Evolutionary conservation across 164 flowering plant genomes (phyloP).

Genomic region (Aristolochia fimbriata): DNA sequence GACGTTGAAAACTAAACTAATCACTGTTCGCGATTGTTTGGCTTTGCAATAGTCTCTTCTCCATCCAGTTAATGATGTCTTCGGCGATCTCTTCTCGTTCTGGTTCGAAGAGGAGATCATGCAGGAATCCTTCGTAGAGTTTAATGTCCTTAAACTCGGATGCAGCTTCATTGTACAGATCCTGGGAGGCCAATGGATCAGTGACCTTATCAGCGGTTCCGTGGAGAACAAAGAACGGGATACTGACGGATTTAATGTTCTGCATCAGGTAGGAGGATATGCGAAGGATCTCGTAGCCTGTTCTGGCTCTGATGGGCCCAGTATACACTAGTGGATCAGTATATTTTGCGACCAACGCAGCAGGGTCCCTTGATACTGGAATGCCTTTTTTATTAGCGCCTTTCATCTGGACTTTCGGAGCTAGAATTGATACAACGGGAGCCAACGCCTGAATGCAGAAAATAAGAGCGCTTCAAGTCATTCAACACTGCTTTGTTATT

Average conservation of each 20-base stretch:
- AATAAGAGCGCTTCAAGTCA: too few species aligned
- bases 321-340: constrained; percentile 95
- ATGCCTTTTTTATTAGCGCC: constrained; percentile 97
- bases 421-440: constrained; percentile 73
- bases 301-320: constrained; percentile 90
- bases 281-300: constrained; percentile 88
- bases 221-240: constrained; percentile 92
- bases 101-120: constrained; percentile 95
- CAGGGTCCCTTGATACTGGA: constrained; percentile 94
- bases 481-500: too few species aligned
- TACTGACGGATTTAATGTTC: constrained; percentile 64
- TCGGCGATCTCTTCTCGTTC: constrained; percentile 74
- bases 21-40: background rate
- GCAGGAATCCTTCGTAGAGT: constrained; percentile 88
- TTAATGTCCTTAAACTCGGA: constrained; percentile 77
- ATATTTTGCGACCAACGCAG: constrained; percentile 77
- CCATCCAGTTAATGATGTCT: constrained; percentile 91
- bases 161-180: constrained; percentile 67
- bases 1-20: background rate
- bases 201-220: constrained; percentile 93
- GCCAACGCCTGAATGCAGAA: constrained; percentile 60
- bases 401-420: constrained; percentile 82
- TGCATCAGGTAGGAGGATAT: constrained; percentile 65
- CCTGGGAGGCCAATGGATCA: constrained; percentile 88
- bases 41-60: constrained; percentile 29